Evolutionary conservation across 225 moss, liverwort and hornwort species (phyloP), one percentile per base, ranked within the genome.

Genomic region (Straminergon stramineum): DNA sequence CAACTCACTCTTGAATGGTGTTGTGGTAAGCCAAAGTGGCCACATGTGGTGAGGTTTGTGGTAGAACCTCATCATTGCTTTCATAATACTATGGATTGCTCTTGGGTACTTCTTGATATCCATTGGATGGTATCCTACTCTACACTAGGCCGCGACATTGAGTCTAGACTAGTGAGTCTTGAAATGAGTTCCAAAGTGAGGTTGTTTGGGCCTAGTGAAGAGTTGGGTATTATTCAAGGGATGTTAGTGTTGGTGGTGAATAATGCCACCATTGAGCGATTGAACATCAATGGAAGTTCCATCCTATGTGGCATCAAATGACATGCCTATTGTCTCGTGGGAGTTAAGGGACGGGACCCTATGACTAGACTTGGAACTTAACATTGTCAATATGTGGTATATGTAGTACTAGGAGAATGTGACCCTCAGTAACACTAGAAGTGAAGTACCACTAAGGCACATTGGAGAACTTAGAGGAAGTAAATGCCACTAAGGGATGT

Each of bases 41-140:
- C 1, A n/a, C 2, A 4, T 2, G 6, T 2, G 37, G 0, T 68
- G 21, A 21, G 4, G 21, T 37, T 37, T 2, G 37, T 21, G 7
- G 12, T 37, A 2, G 12, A 21, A 4, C 4, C 7, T 37, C 11
- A 21, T 4, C 1, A 0, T 5, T 2, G 1, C 20, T 20, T 37
- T 67, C 18, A 37, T 11, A 2, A 37, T 20, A 21, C 4, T 0
- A 20, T 68, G 2, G 1, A 66, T 1, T 66, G 11, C 10, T 35
- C 6, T 18, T 9, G 6, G 2, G 11, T 18, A 66, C 35, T 66
- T 2, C 4, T 9, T 66, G 3, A 10, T 19, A 35, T 3, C 3
- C 1, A 0, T 66, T 66, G 10, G 34, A 66, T 35, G 35, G 6
- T 35, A 0, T 19, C 5, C 6, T 17, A 3, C 5, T 66, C 10